A percentile compares a stretch with the other conserved stretches of the same genome.
Evolutionary conservation across 148 eudicot species (phyloP).

Genomic region (Dianthus caryophyllus): DNA sequence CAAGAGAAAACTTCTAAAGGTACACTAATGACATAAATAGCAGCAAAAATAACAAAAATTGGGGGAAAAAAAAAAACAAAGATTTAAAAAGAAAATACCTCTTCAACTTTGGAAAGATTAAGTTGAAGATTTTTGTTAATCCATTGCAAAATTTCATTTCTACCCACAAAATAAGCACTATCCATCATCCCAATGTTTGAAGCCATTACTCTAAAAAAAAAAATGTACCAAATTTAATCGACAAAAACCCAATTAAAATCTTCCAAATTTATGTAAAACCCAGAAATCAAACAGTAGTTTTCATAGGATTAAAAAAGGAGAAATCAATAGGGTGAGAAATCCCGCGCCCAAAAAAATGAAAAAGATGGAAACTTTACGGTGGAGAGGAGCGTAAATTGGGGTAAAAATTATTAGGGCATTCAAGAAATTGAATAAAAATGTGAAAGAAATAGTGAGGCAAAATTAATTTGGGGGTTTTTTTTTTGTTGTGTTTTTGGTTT

Average conservation of each 20-base stretch:
- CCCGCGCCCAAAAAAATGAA: conserved; percentile 2
- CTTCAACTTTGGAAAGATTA: conserved; percentile 80
- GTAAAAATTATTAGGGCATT: background rate
- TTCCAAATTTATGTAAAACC: conserved; percentile 1
- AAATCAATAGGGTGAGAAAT: background rate
- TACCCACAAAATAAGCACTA: conserved; percentile 87
- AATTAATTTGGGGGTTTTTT: background rate
- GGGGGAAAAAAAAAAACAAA: background rate
- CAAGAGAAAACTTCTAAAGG: background rate
- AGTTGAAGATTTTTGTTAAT: conserved; percentile 78
- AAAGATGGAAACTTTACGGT: background rate
- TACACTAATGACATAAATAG: background rate
- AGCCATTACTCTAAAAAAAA: conserved; percentile 39
- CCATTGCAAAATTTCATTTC: conserved; percentile 84
- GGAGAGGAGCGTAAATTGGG: conserved; percentile 4
- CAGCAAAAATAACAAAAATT: background rate
- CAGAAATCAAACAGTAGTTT: background rate
- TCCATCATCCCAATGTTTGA: conserved; percentile 92
- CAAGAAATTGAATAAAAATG: background rate
- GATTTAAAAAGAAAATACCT: conserved; percentile 53
- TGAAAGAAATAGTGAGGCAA: conserved; percentile 8
- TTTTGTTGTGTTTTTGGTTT: background rate
- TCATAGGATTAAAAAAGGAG: background rate
- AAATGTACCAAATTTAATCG: background rate
- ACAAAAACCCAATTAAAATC: conserved; percentile 10